Base-by-base conservation (phyloP, 345 rosid species). In the Citropsis articulata region DNA sequence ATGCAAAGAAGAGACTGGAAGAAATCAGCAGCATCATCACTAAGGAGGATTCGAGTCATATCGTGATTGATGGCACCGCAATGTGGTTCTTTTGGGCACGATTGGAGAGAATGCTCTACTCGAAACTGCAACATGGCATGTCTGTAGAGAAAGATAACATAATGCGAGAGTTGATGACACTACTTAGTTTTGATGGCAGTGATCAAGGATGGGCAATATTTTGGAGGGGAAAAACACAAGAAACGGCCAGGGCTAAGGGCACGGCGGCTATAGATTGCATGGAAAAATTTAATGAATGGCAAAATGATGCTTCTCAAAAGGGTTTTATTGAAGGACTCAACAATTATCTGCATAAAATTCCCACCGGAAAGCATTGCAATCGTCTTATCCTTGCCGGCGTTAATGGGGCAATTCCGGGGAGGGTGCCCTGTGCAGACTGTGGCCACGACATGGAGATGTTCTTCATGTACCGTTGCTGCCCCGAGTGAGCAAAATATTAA, bases 51-150 rank as follows among this genome's bases (percentile, higher is more conserved):
- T 77, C 82, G 2, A 82, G 89, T 40, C 9, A 72, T 61, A 40
- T 31, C 63, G 56, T 76, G 79, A 38, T 16, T 0, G 77, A 72
- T 45, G 42, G 14, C 28, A 57, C 63, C 1, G 16, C 16, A 7
- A 62, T 75, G 73, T 75, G 85, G 85, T 81, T 56, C 78, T 87
- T 87, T 61, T 87, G 88, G 90, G 71, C 72, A 13, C 71, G 86
- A 55, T 55, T 85, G 22, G 85, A 87, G 74, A 81, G 82, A 82
- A 85, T 87, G 76, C 53, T 81, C 36, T 53, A 85, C 79, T 79
- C 82, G 2, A 83, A 77, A 69, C 13, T 81, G 48, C 84, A 78
- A 50, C 33, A 31, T 3, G 83, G 84, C 19, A 82, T 13, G 79
- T 71, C 63, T 1, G 57, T 22, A 0, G 79, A 73, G 45, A 75